Evolutionary conservation across 2,329 filamentous ascomycete species (phyloP).

Genomic region (Aspergillus sergii): DNA sequence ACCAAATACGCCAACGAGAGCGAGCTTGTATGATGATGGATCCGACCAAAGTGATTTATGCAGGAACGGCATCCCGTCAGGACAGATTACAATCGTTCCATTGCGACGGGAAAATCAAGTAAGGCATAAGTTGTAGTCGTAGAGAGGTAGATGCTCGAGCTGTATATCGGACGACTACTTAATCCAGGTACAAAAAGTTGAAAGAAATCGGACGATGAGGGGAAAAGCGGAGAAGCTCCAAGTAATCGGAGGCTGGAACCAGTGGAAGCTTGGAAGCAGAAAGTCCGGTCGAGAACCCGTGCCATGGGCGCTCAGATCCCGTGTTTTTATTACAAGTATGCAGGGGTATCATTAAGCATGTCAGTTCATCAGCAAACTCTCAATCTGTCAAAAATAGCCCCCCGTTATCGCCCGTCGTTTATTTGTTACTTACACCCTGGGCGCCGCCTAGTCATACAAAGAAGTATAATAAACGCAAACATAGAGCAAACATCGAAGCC

Average conservation of each 20-base stretch:
- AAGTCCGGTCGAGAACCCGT: conserved; percentile 1
- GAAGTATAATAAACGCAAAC: not conserved
- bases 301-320: conserved; percentile 2
- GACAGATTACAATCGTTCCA: not conserved
- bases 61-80: not conserved
- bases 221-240: conserved; percentile 3
- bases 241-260: not conserved
- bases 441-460: not conserved
- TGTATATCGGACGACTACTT: not conserved
- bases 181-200: not conserved
- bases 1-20: conserved; percentile 6
- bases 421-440: not conserved
- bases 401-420: not conserved
- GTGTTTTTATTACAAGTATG: not conserved
- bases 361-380: not conserved
- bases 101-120: too few species aligned
- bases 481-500: not conserved
- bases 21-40: not conserved
- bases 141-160: not conserved
- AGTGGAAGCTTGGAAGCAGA: not conserved
- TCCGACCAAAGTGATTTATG: not conserved
- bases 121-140: not conserved
- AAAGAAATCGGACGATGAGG: not conserved
- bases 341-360: not conserved
- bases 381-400: not conserved